Evolutionary conservation across 2,329 filamentous ascomycete species (phyloP), one percentile per base, ranked within the genome.

Genomic region (Cladosporium halotolerans): DNA sequence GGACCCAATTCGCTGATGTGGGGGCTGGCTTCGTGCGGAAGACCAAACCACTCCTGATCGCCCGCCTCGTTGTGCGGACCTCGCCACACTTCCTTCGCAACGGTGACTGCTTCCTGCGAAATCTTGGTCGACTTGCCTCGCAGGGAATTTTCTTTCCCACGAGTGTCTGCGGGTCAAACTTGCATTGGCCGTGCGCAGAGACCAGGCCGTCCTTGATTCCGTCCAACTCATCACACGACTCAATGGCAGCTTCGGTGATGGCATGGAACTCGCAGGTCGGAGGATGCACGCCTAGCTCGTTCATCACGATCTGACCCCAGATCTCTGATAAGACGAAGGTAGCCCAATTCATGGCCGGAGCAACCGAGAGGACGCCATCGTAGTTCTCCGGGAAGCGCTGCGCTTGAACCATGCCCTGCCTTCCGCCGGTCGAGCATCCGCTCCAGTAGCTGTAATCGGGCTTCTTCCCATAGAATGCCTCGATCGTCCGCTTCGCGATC

Each of bases 181-280:
- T 60, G 63, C 76, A 78, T n/a, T 71, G 64, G 4, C 65, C 66
- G 2, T 75, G 69, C 55, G 74, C 72, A 56, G 76, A 73, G 23
- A 78, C 63, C 45, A 78, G 72, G 3, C 74, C 74, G 60, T 80
- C 78, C 10, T 66, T 61, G 10, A 72, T 70, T 13, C 75, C 74
- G 57, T 80, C 78, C 4, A 77, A 59, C 64, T 69, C 73, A 57
- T 80, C 77, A 60, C 78, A 80, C 59, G 79, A 76, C 9, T 67
- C 66, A 32, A 79, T 57, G 28, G 58, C 63, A 54, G 60, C 72
- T 7, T 71, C 72, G 2, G 70, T 73, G 45, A 72, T 65, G 8
- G 65, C 4, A 67, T 72, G 44, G 68, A 70, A 73, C 71, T 76
- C 4, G 69, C 72, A 16, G 67, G 57, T 10, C 77, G 59, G 43